Evolutionary conservation across 1,284 basidiomycete species (phyloP).

Genomic region (Vanrija sp.): DNA sequence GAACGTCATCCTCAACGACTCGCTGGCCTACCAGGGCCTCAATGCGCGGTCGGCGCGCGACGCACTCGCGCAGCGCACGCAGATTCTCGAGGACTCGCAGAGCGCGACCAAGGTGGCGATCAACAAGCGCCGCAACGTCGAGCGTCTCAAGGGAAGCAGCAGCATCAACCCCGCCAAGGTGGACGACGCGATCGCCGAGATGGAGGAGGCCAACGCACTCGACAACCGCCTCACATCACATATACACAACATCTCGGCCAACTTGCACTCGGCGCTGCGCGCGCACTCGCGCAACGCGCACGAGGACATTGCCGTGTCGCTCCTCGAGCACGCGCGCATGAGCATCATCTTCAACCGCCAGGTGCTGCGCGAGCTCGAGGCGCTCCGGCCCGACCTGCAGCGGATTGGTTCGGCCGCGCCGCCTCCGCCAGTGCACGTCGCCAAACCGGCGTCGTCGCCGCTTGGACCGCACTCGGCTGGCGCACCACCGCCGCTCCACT

Average conservation of each 20-base stretch:
- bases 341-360: conserved; percentile 86
- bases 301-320: conserved; percentile 77
- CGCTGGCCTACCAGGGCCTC: conserved; percentile 85
- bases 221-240: conserved; percentile 75
- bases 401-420: conserved; percentile 24
- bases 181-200: conserved; percentile 86
- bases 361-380: conserved; percentile 76
- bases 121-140: conserved; percentile 81
- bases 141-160: conserved; percentile 80
- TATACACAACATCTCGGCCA: conserved; percentile 83
- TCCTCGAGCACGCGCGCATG: conserved; percentile 85
- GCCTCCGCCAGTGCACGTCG: neutral
- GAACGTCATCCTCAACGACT: conserved; percentile 85
- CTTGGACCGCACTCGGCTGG: neutral
- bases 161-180: conserved; percentile 81
- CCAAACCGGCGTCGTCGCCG: neutral
- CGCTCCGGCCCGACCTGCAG: conserved; percentile 68
- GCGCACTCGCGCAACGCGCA: conserved; percentile 78
- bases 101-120: conserved; percentile 84
- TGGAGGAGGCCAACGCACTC: conserved; percentile 87
- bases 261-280: conserved; percentile 76
- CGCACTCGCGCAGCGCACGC: conserved; percentile 76
- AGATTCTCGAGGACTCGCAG: conserved; percentile 87
- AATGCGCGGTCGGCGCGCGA: conserved; percentile 87
- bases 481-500: neutral